Evolutionary conservation across 2,329 filamentous ascomycete species (phyloP), one percentile per base, ranked within the genome.

Genomic region (Colletotrichum sp.): DNA sequence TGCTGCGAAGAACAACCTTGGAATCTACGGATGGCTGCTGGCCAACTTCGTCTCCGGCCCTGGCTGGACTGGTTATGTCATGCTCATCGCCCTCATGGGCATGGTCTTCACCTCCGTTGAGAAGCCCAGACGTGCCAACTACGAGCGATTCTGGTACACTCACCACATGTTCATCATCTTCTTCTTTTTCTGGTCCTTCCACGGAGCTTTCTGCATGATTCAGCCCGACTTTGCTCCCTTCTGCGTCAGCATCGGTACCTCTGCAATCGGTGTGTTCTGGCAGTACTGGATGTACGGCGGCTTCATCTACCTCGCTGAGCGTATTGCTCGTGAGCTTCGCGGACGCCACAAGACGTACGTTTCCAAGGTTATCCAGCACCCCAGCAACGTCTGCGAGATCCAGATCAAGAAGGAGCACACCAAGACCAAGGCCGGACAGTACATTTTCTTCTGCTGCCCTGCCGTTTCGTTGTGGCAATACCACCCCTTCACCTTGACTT

Each of bases 321-420:
- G 94, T 77, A 88, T 96, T 73, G 92, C 94, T 24, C 92, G 95
- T 77, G 95, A 97, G 85, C 87, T 96, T 55, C 93, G 95, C 69
- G 95, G 95, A 61, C 91, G 93, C 30, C 94, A 96, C 87, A 95
- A 94, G 89, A 96, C 95, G 18, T 95, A 94, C 83, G 94, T 98
- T 76, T 95, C 94, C 78, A 97, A 97, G 87, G 95, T 98, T 77
- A 93, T 98, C 78, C 95, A 97, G 86, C 95, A 98, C 84, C 95
- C 95, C 9, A 95, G 94, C 87, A 95, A 96, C 81, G 95, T 98
- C 21, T 94, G 94, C 83, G 95, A 98, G 86, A 96, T 98, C 77
- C 95, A 97, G 86, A 96, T 98, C 87, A 96, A 96, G 89, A 97
- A 97, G 86, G 94, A 96, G 82, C 88, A 95, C 85, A 96, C 94